Percentiles rank a stretch among this genome's conserved stretches.
Conservation (phyloP, 148 eudicot species). For the Amaranthus hypochondriacus region DNA sequence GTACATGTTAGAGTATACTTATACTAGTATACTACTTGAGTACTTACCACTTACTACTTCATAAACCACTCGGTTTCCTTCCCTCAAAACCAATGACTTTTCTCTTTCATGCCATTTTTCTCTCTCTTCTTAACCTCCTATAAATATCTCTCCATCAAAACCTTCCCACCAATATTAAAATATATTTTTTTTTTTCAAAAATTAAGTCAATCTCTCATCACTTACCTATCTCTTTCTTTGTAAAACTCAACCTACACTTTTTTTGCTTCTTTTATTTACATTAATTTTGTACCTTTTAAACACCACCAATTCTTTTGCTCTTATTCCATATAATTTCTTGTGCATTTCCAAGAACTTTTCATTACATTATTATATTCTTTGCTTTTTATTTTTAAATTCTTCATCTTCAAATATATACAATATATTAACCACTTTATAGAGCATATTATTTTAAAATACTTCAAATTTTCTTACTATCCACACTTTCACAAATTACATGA, state of each 20-base stretch:
- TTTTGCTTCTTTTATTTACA: not conserved
- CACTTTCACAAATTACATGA: not conserved
- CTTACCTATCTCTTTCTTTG: not conserved
- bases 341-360: constrained; percentile 17
- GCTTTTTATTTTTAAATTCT: not conserved
- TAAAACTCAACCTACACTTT: not conserved
- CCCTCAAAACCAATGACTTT: constrained; percentile 1
- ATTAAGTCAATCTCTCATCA: not conserved
- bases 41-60: too few relatives aligned
- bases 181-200: too few relatives aligned
- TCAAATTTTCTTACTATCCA: not conserved
- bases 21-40: too few relatives aligned
- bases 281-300: not conserved
- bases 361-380: not conserved
- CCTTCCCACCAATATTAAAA: not conserved
- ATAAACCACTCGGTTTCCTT: constrained; percentile 1
- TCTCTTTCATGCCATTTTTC: not conserved
- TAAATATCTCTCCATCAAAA: not conserved
- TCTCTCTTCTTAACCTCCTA: not conserved
- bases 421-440: not conserved
- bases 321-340: constrained; percentile 8
- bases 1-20: too few relatives aligned
- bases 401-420: not conserved
- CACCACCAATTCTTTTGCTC: not conserved
- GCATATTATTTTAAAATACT: not conserved